phyloP scores from a whole-genome alignment of 192 early-diverging fungal species.

The Coemansia asiatica region DNA sequence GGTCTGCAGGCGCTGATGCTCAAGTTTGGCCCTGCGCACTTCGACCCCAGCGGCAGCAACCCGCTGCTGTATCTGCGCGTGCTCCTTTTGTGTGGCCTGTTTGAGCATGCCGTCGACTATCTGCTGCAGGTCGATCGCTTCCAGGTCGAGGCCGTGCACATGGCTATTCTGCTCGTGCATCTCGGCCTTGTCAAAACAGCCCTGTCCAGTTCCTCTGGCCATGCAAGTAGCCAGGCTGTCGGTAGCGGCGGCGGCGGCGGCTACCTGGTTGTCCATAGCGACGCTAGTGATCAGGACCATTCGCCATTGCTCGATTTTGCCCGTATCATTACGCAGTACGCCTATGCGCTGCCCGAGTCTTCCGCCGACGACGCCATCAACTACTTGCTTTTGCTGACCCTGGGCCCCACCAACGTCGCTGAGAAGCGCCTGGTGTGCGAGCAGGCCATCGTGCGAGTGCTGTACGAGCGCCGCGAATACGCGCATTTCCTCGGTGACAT shows the following conservation, averaged over 20 bases:
- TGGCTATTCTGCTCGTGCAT: constrained; percentile 80
- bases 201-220: constrained; percentile 22
- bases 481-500: constrained; percentile 60
- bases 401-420: constrained; percentile 4
- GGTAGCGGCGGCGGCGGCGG: not conserved
- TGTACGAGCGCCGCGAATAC: constrained; percentile 65
- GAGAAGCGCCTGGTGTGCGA: constrained; percentile 25
- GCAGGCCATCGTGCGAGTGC: constrained; percentile 45
- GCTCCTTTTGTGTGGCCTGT: constrained; percentile 84
- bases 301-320: constrained; percentile 49
- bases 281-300: constrained; percentile 3
- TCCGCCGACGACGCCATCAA: constrained; percentile 33
- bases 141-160: constrained; percentile 85
- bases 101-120: constrained; percentile 82
- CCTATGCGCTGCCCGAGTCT: constrained; percentile 29
- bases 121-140: constrained; percentile 63
- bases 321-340: constrained; percentile 39
- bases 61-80: constrained; percentile 79
- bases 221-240: too few relatives aligned
- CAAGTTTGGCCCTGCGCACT: constrained; percentile 69
- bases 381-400: constrained; percentile 48
- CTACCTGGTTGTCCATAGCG: constrained; percentile 6
- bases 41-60: constrained; percentile 66
- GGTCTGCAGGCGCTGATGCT: constrained; percentile 69
- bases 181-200: constrained; percentile 75